Conservation (phyloP, 208 protist genomes). For the Crithidia expoeki region DNA sequence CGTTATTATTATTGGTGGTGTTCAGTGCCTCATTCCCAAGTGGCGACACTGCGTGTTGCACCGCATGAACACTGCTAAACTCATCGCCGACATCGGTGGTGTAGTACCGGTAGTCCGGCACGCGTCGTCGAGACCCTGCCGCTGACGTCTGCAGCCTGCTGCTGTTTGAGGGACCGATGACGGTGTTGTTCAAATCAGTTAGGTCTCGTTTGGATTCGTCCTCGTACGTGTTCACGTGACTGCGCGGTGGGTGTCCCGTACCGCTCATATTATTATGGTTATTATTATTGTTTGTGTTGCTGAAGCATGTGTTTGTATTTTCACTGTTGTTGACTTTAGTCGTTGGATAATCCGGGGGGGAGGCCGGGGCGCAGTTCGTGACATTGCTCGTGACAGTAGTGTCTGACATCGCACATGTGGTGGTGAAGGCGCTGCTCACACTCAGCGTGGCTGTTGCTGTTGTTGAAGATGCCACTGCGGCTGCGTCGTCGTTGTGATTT, state of each 20-base stretch:
- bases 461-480: not conserved
- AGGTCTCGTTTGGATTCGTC: conserved; percentile 2
- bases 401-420: conserved; percentile 2
- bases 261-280: not conserved
- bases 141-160: not conserved
- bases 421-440: not conserved
- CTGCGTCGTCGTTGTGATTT: not conserved
- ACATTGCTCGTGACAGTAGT: not conserved
- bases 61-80: conserved; percentile 6
- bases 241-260: not conserved
- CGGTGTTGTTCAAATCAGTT: conserved; percentile 14
- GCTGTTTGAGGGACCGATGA: not conserved
- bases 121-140: not conserved
- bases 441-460: not conserved
- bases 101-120: conserved; percentile 31
- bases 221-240: not conserved
- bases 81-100: conserved; percentile 44
- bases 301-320: not conserved
- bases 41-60: no score
- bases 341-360: no score
- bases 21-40: no score
- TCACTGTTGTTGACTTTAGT: not conserved
- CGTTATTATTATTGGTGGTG: no score
- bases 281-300: not conserved
- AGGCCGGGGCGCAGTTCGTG: no score